These are phyloP conservation scores for Hebeloma cylindrosporum DNA, from an alignment of 768 basidiomycete genomes.

Conservation along the genomic window DNA sequence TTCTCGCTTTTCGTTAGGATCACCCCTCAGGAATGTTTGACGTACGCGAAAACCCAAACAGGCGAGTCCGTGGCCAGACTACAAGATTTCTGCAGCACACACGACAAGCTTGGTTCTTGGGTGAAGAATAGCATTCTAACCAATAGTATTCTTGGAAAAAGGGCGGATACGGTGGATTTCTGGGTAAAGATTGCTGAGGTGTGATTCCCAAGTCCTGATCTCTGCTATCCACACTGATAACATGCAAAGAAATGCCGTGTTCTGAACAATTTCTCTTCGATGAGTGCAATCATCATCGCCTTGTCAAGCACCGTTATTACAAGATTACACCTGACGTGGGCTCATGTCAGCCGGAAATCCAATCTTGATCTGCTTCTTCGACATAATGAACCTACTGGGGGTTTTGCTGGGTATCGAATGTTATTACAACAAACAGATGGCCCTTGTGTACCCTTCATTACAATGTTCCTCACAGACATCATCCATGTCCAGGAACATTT, in stretches of 20 bases:
- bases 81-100: conserved; percentile 53
- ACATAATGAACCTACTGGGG: conserved; percentile 58
- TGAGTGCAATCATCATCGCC: conserved; percentile 65
- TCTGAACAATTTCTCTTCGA: conserved; percentile 65
- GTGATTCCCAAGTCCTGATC: conserved; percentile 20
- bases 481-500: conserved; percentile 54
- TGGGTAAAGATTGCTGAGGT: conserved; percentile 84
- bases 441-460: conserved; percentile 69
- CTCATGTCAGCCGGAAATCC: conserved; percentile 53
- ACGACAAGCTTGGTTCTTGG: conserved; percentile 66
- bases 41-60: conserved; percentile 49
- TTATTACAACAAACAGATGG: conserved; percentile 48
- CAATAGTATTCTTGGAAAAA: conserved; percentile 48
- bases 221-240: background rate
- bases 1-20: conserved; percentile 68
- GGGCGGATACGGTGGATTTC: conserved; percentile 62
- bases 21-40: conserved; percentile 71
- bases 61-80: conserved; percentile 43
- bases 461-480: conserved; percentile 62
- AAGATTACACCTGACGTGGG: conserved; percentile 64
- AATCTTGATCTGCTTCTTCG: conserved; percentile 52
- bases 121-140: conserved; percentile 63
- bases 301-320: conserved; percentile 59
- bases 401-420: conserved; percentile 55
- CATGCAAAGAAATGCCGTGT: conserved; percentile 56